Base-by-base conservation (phyloP, 2,329 filamentous ascomycete species). In the Talaromyces verruculosus region DNA sequence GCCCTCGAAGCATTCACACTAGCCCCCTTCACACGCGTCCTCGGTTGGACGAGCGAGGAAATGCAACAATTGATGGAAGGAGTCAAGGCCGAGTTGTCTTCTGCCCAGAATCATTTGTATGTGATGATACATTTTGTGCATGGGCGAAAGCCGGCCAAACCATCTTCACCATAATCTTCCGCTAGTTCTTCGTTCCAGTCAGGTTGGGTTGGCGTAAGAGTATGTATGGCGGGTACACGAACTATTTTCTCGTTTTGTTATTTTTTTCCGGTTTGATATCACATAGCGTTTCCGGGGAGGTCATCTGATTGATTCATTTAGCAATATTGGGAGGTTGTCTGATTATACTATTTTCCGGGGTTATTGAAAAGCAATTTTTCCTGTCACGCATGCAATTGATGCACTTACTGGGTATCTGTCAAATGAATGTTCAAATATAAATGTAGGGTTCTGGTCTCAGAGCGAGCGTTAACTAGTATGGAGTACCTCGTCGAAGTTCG, bases 41-140 rank as follows among this genome's bases (percentile, higher is more conserved):
- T 75, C 15, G 68, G 70, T 30, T 75, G 73, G 73, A 65, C 64
- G 10, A 43, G 66, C 35, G 67, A 71, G 10, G 70, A 73, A 11
- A 68, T 73, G 47, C 67, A 71, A 11, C 43, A 68, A 17, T 63
- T 73, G 17, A 66, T 72, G 53, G 68, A 67, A 15, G 63, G 67
- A 15, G 67, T 69, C 39, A 69, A 68, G 33, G 55, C 64, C 39
- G 72, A 73, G 43, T 51, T 74, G 15, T 66, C 60, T 35, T 66
- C 68, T 43, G 65, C 61, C 17, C 64, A 51, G 1, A 69, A 70
- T 60, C 70, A 72, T 57, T n/a, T 70, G 39, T 71, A 69, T 64
- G 66, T 67, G 15, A 63, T 67, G 43, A 64, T 69, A 49, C 66
- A 72, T 67, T 69, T 69, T 28, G 64, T 72, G 8, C 65, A 71